Conservation (phyloP, 108 stramenopile species). For the Nannochloropsis salina region DNA sequence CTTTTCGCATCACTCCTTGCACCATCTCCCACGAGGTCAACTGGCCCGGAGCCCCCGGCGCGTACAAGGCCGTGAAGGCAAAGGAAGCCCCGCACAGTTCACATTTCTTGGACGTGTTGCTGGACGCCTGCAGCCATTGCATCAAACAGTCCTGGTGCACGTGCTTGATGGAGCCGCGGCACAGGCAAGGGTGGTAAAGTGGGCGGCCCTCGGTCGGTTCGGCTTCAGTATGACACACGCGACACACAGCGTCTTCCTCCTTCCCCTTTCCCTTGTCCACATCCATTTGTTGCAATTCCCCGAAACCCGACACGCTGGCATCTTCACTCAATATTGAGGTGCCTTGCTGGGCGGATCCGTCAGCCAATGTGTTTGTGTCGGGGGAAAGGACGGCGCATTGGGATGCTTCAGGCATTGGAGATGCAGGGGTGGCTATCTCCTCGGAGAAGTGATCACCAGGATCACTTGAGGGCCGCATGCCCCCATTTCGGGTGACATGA, state of each 20-base stretch:
- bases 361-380: too few species aligned
- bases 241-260: conserved; percentile 25
- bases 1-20: background rate
- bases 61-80: conserved; percentile 21
- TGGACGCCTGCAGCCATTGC: conserved; percentile 29
- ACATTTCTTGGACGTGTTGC: conserved; percentile 21
- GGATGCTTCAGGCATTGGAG: too few species aligned
- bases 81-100: conserved; percentile 31
- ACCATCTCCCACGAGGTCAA: background rate
- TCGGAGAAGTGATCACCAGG: too few species aligned
- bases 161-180: conserved; percentile 25
- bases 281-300: too few species aligned
- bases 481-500: too few species aligned
- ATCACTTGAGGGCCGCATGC: too few species aligned
- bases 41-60: background rate
- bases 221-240: conserved; percentile 26
- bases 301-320: too few species aligned
- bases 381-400: too few species aligned
- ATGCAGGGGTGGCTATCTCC: too few species aligned
- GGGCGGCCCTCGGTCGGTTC: conserved; percentile 23
- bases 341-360: too few species aligned
- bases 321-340: too few species aligned
- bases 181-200: conserved; percentile 27
- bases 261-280: background rate
- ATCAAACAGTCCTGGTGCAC: conserved; percentile 38